phyloP scores from a whole-genome alignment of 75 land plant species.

The Pinus albicaulis region DNA sequence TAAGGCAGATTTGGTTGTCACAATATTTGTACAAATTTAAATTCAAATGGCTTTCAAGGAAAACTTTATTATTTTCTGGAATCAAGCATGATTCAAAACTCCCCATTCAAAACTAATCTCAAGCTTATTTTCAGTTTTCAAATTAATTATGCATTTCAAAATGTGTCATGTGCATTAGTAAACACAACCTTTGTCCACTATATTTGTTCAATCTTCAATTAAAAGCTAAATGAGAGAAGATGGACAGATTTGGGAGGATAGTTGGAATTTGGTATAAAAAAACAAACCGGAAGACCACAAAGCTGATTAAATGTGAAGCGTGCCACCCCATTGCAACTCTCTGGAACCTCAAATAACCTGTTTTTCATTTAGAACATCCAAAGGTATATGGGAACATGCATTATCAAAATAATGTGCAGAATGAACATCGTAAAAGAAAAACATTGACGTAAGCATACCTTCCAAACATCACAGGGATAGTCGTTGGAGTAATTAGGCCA shows the following conservation, averaged over 20 bases:
- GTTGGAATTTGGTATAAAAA: neutral
- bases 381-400: neutral
- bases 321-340: slow-evolving; percentile 90
- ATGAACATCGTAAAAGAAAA: too few species aligned
- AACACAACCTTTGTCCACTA: neutral
- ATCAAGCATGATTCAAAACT: neutral
- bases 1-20: too few species aligned
- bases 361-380: neutral
- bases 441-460: slow-evolving; percentile 39
- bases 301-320: slow-evolving; percentile 89
- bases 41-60: neutral
- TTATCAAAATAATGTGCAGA: neutral
- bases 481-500: slow-evolving; percentile 40
- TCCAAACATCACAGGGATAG: slow-evolving; percentile 94
- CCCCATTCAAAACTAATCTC: neutral
- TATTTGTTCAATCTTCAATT: neutral
- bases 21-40: too few species aligned
- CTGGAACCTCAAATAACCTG: slow-evolving; percentile 76
- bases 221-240: neutral
- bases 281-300: slow-evolving; percentile 86
- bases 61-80: neutral
- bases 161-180: neutral
- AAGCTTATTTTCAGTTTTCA: neutral
- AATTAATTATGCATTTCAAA: neutral
- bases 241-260: neutral